These are phyloP conservation scores for Omphalea diandra DNA, from an alignment of 441 rosid genomes.

Conservation along the genomic window DNA sequence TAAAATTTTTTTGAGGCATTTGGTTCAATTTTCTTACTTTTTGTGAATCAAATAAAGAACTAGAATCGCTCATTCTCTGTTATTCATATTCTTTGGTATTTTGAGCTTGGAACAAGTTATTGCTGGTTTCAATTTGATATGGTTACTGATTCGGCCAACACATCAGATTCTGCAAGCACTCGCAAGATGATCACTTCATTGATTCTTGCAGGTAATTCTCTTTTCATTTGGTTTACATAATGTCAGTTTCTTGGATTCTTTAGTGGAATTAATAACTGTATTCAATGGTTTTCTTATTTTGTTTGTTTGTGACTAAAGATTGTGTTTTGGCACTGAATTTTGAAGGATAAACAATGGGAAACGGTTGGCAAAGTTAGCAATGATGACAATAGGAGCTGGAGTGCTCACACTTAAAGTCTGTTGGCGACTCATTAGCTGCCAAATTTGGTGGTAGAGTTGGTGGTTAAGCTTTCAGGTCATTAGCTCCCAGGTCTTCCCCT, in stretches of 20 bases:
- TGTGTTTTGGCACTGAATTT: conserved; percentile 13
- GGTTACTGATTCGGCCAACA: conserved; percentile 29
- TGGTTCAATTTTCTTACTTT: conserved; percentile 19
- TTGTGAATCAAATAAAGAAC: conserved; percentile 1
- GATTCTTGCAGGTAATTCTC: conserved; percentile 35
- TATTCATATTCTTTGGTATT: conserved; percentile 10
- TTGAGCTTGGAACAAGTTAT: conserved; percentile 11
- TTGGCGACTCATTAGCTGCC: conserved; percentile 79
- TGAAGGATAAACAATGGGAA: conserved; percentile 48
- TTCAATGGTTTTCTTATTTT: not conserved
- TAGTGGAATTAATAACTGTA: not conserved
- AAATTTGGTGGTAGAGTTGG: conserved; percentile 91
- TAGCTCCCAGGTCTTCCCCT: conserved; percentile 76
- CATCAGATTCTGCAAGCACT: conserved; percentile 27
- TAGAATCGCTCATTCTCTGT: conserved; percentile 12
- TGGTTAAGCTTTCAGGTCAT: conserved; percentile 82
- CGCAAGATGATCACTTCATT: too few relatives aligned
- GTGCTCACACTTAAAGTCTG: conserved; percentile 67
- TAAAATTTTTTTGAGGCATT: conserved; percentile 15
- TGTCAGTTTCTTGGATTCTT: not conserved
- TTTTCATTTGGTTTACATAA: too few relatives aligned
- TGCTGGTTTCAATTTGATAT: conserved; percentile 22
- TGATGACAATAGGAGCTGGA: conserved; percentile 73
- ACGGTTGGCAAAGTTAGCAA: conserved; percentile 61
- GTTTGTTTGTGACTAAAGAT: not conserved